Conservation (phyloP, 495 filamentous ascomycete species). For the Xylaria bambusicola region DNA sequence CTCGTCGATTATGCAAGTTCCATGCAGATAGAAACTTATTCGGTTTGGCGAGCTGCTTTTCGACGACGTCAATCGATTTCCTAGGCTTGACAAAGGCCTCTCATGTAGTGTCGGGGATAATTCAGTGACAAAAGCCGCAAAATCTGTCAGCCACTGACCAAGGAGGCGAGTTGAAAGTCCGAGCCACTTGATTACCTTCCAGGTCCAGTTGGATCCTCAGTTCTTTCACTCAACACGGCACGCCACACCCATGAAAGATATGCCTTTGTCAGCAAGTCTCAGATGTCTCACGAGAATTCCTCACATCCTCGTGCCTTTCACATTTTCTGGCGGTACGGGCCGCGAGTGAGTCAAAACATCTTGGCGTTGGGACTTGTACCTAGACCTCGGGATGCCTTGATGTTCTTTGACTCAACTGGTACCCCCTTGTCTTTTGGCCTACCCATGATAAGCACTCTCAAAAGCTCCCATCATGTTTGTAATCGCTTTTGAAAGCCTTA, state of each 20-base stretch:
- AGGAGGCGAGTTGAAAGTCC: conserved; percentile 3
- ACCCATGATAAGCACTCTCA: conserved; percentile 7
- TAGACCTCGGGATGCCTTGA: conserved; percentile 9
- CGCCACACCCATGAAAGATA: background rate
- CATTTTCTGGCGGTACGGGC: conserved; percentile 1
- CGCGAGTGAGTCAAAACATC: background rate
- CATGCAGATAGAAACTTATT: too few species aligned
- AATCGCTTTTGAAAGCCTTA: conserved; percentile 9
- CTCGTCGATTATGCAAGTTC: too few species aligned
- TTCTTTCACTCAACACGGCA: conserved; percentile 11
- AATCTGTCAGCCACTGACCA: background rate
- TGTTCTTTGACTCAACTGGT: conserved; percentile 12
- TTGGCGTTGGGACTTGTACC: background rate
- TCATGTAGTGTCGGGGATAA: too few species aligned
- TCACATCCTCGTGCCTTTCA: conserved; percentile 8
- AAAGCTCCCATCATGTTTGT: conserved; percentile 1
- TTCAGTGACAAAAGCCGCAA: too few species aligned
- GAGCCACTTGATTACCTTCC: conserved; percentile 7
- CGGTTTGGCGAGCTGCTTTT: too few species aligned
- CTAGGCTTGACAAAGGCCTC: too few species aligned
- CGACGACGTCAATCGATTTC: too few species aligned
- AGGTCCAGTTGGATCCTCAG: background rate
- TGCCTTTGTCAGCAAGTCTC: conserved; percentile 8
- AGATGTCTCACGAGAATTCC: conserved; percentile 2
- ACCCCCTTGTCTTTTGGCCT: conserved; percentile 12